Conservation (phyloP, 331 rosid species). For the Phaseolus coccineus region DNA sequence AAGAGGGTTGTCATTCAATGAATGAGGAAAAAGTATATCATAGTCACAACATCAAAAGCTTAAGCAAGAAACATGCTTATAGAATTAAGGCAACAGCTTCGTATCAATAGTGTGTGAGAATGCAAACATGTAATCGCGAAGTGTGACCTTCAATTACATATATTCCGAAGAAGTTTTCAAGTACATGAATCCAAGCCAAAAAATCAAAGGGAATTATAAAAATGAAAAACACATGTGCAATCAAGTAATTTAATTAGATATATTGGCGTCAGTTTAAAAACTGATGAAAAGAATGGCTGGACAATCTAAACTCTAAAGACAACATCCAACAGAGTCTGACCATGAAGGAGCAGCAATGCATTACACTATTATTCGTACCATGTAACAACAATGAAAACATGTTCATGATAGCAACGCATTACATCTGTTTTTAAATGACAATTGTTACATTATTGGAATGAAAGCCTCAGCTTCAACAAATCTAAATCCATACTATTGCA, state of each 20-base stretch:
- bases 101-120: not conserved
- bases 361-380: constrained; percentile 4
- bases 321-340: constrained; percentile 9
- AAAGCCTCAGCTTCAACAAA: constrained; percentile 19
- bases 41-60: constrained; percentile 34
- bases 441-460: not conserved
- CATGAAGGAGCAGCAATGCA: constrained; percentile 16
- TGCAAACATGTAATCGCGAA: constrained; percentile 13
- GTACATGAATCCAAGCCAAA: not conserved
- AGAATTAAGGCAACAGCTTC: constrained; percentile 29
- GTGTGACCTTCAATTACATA: constrained; percentile 26
- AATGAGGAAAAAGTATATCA: constrained; percentile 23
- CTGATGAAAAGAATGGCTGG: not conserved
- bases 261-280: constrained; percentile 12
- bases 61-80: constrained; percentile 7
- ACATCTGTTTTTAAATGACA: too few relatives aligned
- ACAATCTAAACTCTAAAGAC: constrained; percentile 5
- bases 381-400: not conserved
- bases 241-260: constrained; percentile 19
- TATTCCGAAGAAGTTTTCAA: constrained; percentile 24
- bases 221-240: not conserved
- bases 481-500: not conserved
- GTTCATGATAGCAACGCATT: not conserved
- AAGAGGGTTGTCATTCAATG: constrained; percentile 14
- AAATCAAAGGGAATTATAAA: not conserved